phyloP scores from a whole-genome alignment of 2,329 filamentous ascomycete genomes.

The Thielaviopsis euricoi region DNA sequence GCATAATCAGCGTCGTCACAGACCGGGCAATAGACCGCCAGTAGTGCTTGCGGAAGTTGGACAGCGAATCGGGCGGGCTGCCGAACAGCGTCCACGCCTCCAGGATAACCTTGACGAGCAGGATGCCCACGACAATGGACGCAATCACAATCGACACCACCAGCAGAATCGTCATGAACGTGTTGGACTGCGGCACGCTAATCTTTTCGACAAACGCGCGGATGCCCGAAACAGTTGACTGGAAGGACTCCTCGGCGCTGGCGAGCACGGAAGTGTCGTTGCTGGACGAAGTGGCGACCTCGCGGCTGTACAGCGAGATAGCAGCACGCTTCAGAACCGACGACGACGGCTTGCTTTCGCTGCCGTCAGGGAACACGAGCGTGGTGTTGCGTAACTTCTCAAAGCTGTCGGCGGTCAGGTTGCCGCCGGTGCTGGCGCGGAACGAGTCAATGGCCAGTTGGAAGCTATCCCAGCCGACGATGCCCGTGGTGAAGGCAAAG shows the following conservation, averaged over 20 bases:
- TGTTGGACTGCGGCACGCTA: slow-evolving; percentile 72
- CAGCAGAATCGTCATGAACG: slow-evolving; percentile 88
- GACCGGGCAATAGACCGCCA: slow-evolving; percentile 84
- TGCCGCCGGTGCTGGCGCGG: slow-evolving; percentile 64
- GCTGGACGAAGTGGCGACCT: slow-evolving; percentile 14
- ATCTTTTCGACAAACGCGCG: slow-evolving; percentile 71
- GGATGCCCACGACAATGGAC: slow-evolving; percentile 66
- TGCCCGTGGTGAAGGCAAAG: slow-evolving; percentile 77
- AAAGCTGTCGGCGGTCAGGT: slow-evolving; percentile 67
- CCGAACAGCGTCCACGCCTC: slow-evolving; percentile 85
- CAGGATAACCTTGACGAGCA: slow-evolving; percentile 80
- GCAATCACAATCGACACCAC: slow-evolving; percentile 78
- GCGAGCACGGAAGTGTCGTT: slow-evolving; percentile 25
- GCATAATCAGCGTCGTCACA: slow-evolving; percentile 74
- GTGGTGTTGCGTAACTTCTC: slow-evolving; percentile 59
- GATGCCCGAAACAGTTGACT: slow-evolving; percentile 52
- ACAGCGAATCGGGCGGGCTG: slow-evolving; percentile 62
- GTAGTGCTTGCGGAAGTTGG: slow-evolving; percentile 85
- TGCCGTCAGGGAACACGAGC: slow-evolving; percentile 50
- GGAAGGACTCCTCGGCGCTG: slow-evolving; percentile 20
- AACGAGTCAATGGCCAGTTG: slow-evolving; percentile 75
- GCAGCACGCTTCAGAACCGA: not conserved
- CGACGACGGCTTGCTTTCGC: slow-evolving; percentile 26
- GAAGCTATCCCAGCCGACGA: slow-evolving; percentile 69
- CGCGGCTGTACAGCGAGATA: not conserved